Evolutionary conservation across 352 stramenopile genomes (phyloP), one percentile per base, ranked within the genome.

Genomic region (Phytophthora tubulina): DNA sequence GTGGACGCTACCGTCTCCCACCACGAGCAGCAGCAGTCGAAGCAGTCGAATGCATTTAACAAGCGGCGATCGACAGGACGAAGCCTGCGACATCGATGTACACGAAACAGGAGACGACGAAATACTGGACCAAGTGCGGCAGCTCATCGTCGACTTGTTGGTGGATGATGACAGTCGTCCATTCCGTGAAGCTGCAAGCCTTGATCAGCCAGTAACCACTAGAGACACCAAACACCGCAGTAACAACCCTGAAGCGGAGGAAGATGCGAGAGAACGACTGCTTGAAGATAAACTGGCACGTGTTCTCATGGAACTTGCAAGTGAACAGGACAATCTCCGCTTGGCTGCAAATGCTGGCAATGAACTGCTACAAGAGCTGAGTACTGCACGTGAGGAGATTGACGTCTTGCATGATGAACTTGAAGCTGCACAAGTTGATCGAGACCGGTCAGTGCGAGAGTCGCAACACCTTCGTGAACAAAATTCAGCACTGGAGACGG

Each of bases 341-440:
- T 59, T 90, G 46, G 84, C 84, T 31, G 84, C 84, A 2, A 78
- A 67, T 17, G 82, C 82, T 10, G 84, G 84, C 15, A 89, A 85
- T 33, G 65, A 62, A 39, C 69, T 92, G 41, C 65, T 90, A 8
- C 65, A 86, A 33, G 77, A 89, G 62, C 68, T 89, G 0, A 39
- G 42, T 9, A 61, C 59, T 30, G 70, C 67, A n/a, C 56, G 65
- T 3, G 68, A 78, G 17, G 76, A 88, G 39, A 45, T 63, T 2
- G 52, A 78, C 30, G 44, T 51, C 0, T 53, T 86, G 38, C 66
- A 81, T 0, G 70, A 76, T 21, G 60, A 81, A 39, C 32, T 86
- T 6, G 60, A 83, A 44, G 31, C 42, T 41, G 70, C 57, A 6
- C 69, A 80, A 39, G 33, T 61, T 51, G 67, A 80, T 5, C 50